Evolutionary conservation across 768 basidiomycete species (phyloP).

Genomic region (Kwoniella bestiolae): DNA sequence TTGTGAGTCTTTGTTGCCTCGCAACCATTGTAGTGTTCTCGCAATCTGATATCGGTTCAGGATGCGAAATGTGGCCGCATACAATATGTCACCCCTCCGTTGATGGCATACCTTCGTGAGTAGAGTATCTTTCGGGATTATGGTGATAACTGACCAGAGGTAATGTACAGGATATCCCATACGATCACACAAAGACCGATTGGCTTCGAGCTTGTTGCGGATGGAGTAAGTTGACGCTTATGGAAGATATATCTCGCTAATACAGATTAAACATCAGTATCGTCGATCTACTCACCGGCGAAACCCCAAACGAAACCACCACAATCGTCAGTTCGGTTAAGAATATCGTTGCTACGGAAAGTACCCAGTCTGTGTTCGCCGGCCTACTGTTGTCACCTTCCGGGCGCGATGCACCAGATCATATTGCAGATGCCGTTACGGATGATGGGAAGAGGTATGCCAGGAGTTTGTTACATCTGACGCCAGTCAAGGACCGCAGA

Average conservation of each 20-base stretch:
- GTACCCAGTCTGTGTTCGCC: conserved; percentile 26
- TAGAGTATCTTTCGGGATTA: neutral
- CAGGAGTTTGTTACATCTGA: conserved; percentile 27
- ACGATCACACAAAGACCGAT: conserved; percentile 18
- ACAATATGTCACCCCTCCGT: conserved; percentile 24
- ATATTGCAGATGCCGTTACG: conserved; percentile 4
- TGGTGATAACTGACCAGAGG: neutral
- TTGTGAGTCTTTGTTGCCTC: conserved; percentile 16
- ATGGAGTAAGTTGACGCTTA: conserved; percentile 15
- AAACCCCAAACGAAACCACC: conserved; percentile 6
- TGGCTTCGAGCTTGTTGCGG: conserved; percentile 15
- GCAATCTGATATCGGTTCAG: neutral
- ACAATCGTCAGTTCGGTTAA: conserved; percentile 9
- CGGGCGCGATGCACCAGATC: conserved; percentile 2
- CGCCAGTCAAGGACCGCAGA: conserved; percentile 29
- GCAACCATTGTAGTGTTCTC: neutral
- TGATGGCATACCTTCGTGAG: conserved; percentile 31
- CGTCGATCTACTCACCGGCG: conserved; percentile 17
- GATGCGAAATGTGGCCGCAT: conserved; percentile 24
- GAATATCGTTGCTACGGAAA: conserved; percentile 7
- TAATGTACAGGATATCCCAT: conserved; percentile 25
- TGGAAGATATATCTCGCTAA: neutral
- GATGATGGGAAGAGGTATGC: conserved; percentile 8
- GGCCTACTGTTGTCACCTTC: conserved; percentile 12
- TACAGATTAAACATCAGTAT: conserved; percentile 7